Percentiles rank a stretch among this genome's conserved stretches.
phyloP scores from a whole-genome alignment of 805 yeast genomes.

The Tetrapisispora phaffii region DNA sequence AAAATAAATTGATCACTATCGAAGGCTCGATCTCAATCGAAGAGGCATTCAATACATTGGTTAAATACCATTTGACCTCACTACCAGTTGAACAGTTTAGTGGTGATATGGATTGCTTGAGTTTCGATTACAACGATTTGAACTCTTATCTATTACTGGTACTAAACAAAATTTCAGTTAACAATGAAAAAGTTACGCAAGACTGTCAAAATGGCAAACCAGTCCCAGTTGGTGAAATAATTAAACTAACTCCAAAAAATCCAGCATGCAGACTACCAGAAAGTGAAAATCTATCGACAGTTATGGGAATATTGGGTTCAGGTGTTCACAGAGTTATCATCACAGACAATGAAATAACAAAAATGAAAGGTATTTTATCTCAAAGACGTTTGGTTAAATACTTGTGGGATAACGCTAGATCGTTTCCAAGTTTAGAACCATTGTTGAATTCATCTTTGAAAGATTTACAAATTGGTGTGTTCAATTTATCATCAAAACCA shows the following conservation, averaged over 20 bases:
- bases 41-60: slow-evolving; percentile 73
- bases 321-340: slow-evolving; percentile 95
- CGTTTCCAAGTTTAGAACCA: slow-evolving; percentile 73
- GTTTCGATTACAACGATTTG: slow-evolving; percentile 87
- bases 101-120: slow-evolving; percentile 57
- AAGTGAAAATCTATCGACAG: slow-evolving; percentile 56
- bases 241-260: slow-evolving; percentile 75
- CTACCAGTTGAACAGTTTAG: slow-evolving; percentile 61
- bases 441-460: slow-evolving; percentile 57
- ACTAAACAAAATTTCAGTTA: slow-evolving; percentile 52
- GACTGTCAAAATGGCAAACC: slow-evolving; percentile 80
- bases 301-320: slow-evolving; percentile 79
- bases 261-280: slow-evolving; percentile 76
- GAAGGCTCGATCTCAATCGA: slow-evolving; percentile 66
- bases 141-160: slow-evolving; percentile 79
- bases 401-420: slow-evolving; percentile 86
- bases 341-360: slow-evolving; percentile 40
- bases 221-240: slow-evolving; percentile 84
- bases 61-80: slow-evolving; percentile 66
- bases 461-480: slow-evolving; percentile 67
- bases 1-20: slow-evolving; percentile 64
- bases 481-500: slow-evolving; percentile 28
- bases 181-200: slow-evolving; percentile 27
- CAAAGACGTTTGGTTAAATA: slow-evolving; percentile 80
- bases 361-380: slow-evolving; percentile 74